Evolutionary conservation across 2,329 filamentous ascomycete species (phyloP), one percentile per base, ranked within the genome.

Genomic region (Ophiostoma piceae): DNA sequence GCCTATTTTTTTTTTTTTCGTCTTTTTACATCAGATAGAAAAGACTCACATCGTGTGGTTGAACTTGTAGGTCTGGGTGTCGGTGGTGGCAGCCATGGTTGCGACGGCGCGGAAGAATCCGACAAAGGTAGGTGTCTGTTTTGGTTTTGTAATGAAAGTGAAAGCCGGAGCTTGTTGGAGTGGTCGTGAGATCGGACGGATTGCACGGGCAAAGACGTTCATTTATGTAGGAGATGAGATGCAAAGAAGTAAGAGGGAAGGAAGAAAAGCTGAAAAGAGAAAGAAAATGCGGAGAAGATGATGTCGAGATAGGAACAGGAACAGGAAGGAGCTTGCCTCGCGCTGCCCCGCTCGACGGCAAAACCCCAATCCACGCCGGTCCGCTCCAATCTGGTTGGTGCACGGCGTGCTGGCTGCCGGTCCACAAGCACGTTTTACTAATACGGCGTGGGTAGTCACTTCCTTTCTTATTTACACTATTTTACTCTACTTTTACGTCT

Each of bases 41-140:
- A n/a, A n/a, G 26, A 65, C 60, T 19, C 37, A 65, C 94, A 98
- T 98, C 70, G 91, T 91, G 83, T 95, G 92, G 80, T 95, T 94
- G 79, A 90, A 84, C 80, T 95, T 92, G 82, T 98, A 98, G 72
- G 86, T 91, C 74, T 83, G 84, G 1, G 85, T 82, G 73, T 97
- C 87, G 0, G 94, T 96, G 4, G 94, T 68, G 62, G 87, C 86
- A 73, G 91, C 85, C 87, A 87, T 87, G 74, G 80, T 82, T 75
- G 82, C 65, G 65, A 32, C 35, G 19, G 65, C 39, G 35, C 65
- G 65, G 39, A 66, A 14, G 65, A 66, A 6, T 26, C 65, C 65
- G 65, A 32, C n/a, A 26, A 66, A 39, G 35, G 62, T 11, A 9
- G 35, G 19, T 11, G 19, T 65, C 19, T 16, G 3, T 26, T 9